These are phyloP conservation scores for Dryas octopetala DNA, from an alignment of 306 rosid genomes.

Conservation along the genomic window DNA sequence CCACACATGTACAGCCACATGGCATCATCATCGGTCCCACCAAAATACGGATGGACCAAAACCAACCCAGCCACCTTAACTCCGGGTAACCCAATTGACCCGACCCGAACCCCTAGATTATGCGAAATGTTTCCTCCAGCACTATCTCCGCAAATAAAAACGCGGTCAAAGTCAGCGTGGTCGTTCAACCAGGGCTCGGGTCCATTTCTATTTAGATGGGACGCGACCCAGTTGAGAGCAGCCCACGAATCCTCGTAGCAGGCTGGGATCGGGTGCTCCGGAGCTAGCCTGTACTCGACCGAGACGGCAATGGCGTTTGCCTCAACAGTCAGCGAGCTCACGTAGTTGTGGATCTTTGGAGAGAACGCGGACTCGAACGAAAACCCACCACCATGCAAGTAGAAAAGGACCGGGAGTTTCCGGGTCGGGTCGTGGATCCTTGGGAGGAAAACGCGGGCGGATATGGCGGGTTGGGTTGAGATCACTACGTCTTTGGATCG, in stretches of 20 bases:
- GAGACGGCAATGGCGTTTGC: slow-evolving; percentile 28
- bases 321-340: slow-evolving; percentile 13
- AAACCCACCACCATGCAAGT: slow-evolving; percentile 41
- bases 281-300: slow-evolving; percentile 29
- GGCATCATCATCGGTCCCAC: slow-evolving; percentile 11
- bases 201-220: slow-evolving; percentile 15
- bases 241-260: slow-evolving; percentile 34
- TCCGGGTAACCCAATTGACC: neutral
- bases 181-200: slow-evolving; percentile 28
- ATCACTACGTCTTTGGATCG: slow-evolving; percentile 30
- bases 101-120: slow-evolving; percentile 15
- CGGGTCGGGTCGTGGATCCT: slow-evolving; percentile 4
- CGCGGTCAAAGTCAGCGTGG: slow-evolving; percentile 19
- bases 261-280: slow-evolving; percentile 27
- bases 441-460: slow-evolving; percentile 34
- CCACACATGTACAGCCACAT: slow-evolving; percentile 15
- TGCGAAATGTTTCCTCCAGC: slow-evolving; percentile 29
- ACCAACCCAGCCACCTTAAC: slow-evolving; percentile 23
- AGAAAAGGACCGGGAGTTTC: slow-evolving; percentile 29
- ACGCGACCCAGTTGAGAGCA: slow-evolving; percentile 23
- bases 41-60: slow-evolving; percentile 34
- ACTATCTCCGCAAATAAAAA: slow-evolving; percentile 29
- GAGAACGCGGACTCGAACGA: slow-evolving; percentile 27
- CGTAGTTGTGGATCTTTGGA: slow-evolving; percentile 16
- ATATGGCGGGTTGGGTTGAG: slow-evolving; percentile 13